Conservation (phyloP, 176 grass and related monocot species). For the Alloteropsis semialata region DNA sequence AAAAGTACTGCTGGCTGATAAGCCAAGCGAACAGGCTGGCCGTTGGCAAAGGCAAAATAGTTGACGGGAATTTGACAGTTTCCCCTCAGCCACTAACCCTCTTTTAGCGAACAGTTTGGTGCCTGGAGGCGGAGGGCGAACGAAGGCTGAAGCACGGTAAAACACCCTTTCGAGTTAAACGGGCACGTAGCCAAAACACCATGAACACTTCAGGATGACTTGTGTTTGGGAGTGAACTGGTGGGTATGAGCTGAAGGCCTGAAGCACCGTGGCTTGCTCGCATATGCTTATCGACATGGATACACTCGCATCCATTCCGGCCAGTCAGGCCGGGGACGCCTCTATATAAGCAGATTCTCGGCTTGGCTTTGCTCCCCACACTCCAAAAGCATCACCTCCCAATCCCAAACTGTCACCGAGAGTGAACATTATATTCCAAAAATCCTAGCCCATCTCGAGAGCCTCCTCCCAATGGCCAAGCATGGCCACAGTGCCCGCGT, state of each 20-base stretch:
- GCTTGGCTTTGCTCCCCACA: neutral
- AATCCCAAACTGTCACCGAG: neutral
- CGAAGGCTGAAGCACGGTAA: too few species aligned
- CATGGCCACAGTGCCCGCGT: neutral
- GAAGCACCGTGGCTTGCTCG: neutral
- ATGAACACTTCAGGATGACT: too few species aligned
- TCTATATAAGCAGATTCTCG: constrained; percentile 16
- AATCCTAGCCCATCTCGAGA: neutral
- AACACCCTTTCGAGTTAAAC: too few species aligned
- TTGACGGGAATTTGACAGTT: too few species aligned
- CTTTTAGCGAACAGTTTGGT: neutral
- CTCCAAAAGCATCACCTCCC: neutral
- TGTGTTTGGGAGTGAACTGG: too few species aligned
- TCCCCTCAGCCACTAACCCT: too few species aligned
- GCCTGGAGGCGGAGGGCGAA: too few species aligned
- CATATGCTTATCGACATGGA: neutral
- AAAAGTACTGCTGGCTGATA: too few species aligned
- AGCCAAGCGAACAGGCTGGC: too few species aligned
- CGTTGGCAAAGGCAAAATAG: too few species aligned
- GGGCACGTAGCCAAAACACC: too few species aligned
- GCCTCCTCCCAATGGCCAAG: constrained; percentile 21
- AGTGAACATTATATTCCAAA: neutral
- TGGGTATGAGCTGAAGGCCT: too few species aligned
- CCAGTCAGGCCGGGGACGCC: neutral
- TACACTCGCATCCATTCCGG: neutral